Evolutionary conservation across 164 flowering plant genomes (phyloP), one percentile per base, ranked within the genome.

Genomic region (Berberis vulgaris): DNA sequence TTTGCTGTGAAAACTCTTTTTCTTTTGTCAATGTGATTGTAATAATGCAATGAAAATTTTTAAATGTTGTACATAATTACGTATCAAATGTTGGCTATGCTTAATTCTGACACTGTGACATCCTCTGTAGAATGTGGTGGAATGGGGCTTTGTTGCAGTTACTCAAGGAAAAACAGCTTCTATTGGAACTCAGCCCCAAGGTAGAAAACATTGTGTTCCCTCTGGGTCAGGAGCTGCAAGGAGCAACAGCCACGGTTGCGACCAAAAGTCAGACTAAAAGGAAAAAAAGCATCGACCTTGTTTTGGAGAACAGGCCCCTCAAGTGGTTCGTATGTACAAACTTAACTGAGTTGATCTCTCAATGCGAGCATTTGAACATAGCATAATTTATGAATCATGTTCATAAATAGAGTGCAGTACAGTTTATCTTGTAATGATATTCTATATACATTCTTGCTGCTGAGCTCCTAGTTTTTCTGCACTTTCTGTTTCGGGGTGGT

Each of bases 231-330:
- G 80, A 84, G 63, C 96, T 90, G 50, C 94, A 88, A 71, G 91
- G 89, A 68, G 82, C 83, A 49, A 97, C 97, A 57, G 75, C 94
- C 45, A 59, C 58, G 40, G 84, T 93, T 66, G 92, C 97, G 41
- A 80, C 86, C 7, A 67, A 61, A 44, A 92, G 26, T 93, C 62
- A 80, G 97, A 71, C 81, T 71, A 63, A 90, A 88, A 69, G 96
- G 94, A 26, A 52, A 87, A 80, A 79, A 82, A 26, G 77, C 61
- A 94, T 88, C 55, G 96, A 90, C 73, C 81, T 93, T 67, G 96
- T 93, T 57, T 71, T 93, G 71, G 96, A 93, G 74, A 82, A 67
- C 76, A 93, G 88, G 74, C 90, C 92, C 49, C 84, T 90, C 1
- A 93, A 89, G 72, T 92, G 98, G 98, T 89, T 77, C 12, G 12